Evolutionary conservation across 768 basidiomycete genomes (phyloP).

Genomic region (Suillus spraguei): DNA sequence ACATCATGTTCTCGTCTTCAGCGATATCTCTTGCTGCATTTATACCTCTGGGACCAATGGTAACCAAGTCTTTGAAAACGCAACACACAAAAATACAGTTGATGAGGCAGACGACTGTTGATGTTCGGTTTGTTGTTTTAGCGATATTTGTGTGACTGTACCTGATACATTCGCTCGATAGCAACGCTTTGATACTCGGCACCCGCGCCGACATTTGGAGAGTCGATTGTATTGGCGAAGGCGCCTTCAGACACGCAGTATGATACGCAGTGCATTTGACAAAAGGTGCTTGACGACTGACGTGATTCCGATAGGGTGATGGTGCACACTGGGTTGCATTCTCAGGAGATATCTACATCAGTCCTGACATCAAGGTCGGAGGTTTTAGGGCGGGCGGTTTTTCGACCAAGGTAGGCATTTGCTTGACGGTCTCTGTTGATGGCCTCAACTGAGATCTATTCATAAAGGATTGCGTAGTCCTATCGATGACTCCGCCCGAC

Average conservation of each 20-base stretch:
- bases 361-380: conserved; percentile 48
- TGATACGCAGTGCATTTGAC: conserved; percentile 23
- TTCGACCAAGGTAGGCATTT: conserved; percentile 53
- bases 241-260: conserved; percentile 58
- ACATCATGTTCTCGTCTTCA: conserved; percentile 60
- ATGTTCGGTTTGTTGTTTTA: conserved; percentile 47
- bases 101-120: conserved; percentile 68
- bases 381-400: conserved; percentile 71
- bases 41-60: conserved; percentile 57
- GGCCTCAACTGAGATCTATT: conserved; percentile 4
- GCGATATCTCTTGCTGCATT: conserved; percentile 60
- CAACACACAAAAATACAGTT: conserved; percentile 57
- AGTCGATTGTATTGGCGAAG: conserved; percentile 65
- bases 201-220: conserved; percentile 76
- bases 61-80: conserved; percentile 31
- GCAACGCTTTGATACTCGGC: conserved; percentile 47
- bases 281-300: conserved; percentile 4
- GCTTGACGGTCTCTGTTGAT: conserved; percentile 3
- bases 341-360: conserved; percentile 61
- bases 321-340: conserved; percentile 65
- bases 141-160: neutral
- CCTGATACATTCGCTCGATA: conserved; percentile 24
- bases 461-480: conserved; percentile 66
- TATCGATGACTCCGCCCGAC: conserved; percentile 63
- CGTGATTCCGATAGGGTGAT: conserved; percentile 46